These are phyloP conservation scores for Lactarius indigo DNA, from an alignment of 768 basidiomycete genomes.

Conservation along the genomic window DNA sequence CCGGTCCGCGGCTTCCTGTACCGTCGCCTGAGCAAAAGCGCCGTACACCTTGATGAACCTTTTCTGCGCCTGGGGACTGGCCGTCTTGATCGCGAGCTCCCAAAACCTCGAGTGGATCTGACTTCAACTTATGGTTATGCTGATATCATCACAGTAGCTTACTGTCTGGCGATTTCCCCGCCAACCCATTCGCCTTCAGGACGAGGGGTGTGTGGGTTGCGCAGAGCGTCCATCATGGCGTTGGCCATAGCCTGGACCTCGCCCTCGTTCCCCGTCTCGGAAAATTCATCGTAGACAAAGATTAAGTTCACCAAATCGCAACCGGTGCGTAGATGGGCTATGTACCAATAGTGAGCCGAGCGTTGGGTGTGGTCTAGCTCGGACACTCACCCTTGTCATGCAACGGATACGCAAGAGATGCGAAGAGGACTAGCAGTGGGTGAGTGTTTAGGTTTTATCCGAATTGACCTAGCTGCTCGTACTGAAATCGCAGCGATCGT, in stretches of 20 bases:
- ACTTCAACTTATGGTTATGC: background rate
- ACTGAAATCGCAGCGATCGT: slow-evolving; percentile 25
- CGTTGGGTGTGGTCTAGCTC: background rate
- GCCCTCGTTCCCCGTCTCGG: slow-evolving; percentile 4
- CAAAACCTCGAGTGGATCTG: slow-evolving; percentile 10
- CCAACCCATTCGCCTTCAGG: slow-evolving; percentile 10
- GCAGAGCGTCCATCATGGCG: slow-evolving; percentile 21
- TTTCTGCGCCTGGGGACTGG: slow-evolving; percentile 7
- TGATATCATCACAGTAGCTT: background rate
- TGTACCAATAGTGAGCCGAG: background rate
- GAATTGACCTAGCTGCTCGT: background rate
- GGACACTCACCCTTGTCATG: slow-evolving; percentile 3
- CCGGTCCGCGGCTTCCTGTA: background rate
- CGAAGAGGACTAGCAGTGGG: slow-evolving; percentile 19
- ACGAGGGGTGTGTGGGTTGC: slow-evolving; percentile 21
- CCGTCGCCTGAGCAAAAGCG: background rate
- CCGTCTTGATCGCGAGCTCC: slow-evolving; percentile 14
- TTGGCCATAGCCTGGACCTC: slow-evolving; percentile 5
- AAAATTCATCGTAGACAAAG: slow-evolving; percentile 23
- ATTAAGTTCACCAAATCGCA: slow-evolving; percentile 5
- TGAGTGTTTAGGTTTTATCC: background rate
- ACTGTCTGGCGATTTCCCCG: slow-evolving; percentile 22
- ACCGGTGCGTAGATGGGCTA: slow-evolving; percentile 21
- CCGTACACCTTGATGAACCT: slow-evolving; percentile 7
- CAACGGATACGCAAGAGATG: slow-evolving; percentile 23